phyloP scores from a whole-genome alignment of 2,329 filamentous ascomycete species.

The Allantophomopsis cytisporea region DNA sequence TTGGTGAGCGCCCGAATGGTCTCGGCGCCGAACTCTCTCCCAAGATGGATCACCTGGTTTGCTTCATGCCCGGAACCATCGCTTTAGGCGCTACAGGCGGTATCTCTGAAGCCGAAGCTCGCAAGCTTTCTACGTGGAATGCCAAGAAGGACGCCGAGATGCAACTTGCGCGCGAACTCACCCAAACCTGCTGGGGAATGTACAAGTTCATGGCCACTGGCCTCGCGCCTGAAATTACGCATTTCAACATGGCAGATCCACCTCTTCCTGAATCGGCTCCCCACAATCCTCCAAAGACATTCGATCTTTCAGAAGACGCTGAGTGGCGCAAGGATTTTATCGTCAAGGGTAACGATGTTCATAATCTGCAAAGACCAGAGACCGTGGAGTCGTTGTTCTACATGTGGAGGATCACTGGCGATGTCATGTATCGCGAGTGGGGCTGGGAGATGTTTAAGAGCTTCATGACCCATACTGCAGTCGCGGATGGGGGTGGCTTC shows the following conservation, averaged over 20 bases:
- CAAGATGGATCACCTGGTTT: conserved; percentile 98
- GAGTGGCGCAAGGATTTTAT: conserved; percentile 66
- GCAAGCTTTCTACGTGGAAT: conserved; percentile 59
- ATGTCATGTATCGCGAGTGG: conserved; percentile 83
- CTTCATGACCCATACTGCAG: conserved; percentile 75
- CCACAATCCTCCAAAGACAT: conserved; percentile 27
- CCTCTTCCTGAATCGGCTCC: conserved; percentile 46
- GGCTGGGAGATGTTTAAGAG: conserved; percentile 97
- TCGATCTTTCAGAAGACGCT: conserved; percentile 37
- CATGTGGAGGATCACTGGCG: conserved; percentile 96
- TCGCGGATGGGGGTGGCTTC: conserved; percentile 68
- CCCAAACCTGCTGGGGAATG: conserved; percentile 97
- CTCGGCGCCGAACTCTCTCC: conserved; percentile 52
- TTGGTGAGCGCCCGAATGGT: conserved; percentile 74
- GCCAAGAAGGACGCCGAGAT: conserved; percentile 77
- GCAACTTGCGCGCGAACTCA: conserved; percentile 74
- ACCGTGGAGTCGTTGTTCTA: conserved; percentile 95
- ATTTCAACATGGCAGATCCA: conserved; percentile 66
- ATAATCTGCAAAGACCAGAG: conserved; percentile 92
- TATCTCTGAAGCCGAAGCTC: conserved; percentile 59
- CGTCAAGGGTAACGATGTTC: conserved; percentile 69
- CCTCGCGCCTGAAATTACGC: conserved; percentile 86
- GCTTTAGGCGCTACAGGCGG: conserved; percentile 79
- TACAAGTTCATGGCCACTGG: conserved; percentile 85
- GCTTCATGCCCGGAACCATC: conserved; percentile 94